Base-by-base conservation (phyloP, 2,329 filamentous ascomycete genomes). In the Penicillium sp. region DNA sequence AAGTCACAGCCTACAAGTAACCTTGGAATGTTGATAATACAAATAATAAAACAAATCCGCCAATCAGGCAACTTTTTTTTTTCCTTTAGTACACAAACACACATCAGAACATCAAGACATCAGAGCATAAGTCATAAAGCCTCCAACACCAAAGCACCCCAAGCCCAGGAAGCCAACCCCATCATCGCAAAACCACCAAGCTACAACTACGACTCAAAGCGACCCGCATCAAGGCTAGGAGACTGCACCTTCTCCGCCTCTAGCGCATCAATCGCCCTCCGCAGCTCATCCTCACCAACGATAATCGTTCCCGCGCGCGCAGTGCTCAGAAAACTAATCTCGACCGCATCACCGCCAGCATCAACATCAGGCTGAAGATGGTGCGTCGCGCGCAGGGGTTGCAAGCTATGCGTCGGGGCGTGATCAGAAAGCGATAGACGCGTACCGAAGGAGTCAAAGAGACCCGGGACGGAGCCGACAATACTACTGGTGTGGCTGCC, bases 271-370 rank as follows among this genome's bases (percentile, higher is more conserved):
- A 97, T 77, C 0, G 90, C 92, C 53, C 83, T 83, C n/a, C 80
- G 78, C 41, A 92, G 79, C 68, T 93, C 89, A 63, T 88, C 84
- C 59, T 87, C 83, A 4, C 86, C 84, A 36, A 97, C 83, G 67
- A 97, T 91, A 9, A 97, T 93, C 5, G 91, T 92, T 1, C 93
- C 93, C 0, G 92, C 91, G 39, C 88, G 83, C 4, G 91, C 91
- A 0, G 93, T 97, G 57, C 89, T 94, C 58, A 97, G 78, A 71
- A 97, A 97, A 54, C 88, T 93, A 74, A 97, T 86, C 70, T 97
- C 91, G 0, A 90, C 84, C 1, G 68, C 74, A 54, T 73, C 70
- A 50, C 58, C 70, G 19, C 59, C 62, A 10, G 57, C 26, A 47
- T 69, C 66, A n/a, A 67, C 41, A 61, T 70, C 64, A 7, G 43